Evolutionary conservation across 2,329 filamentous ascomycete genomes (phyloP).

Genomic region (Hyphodiscus sp.): DNA sequence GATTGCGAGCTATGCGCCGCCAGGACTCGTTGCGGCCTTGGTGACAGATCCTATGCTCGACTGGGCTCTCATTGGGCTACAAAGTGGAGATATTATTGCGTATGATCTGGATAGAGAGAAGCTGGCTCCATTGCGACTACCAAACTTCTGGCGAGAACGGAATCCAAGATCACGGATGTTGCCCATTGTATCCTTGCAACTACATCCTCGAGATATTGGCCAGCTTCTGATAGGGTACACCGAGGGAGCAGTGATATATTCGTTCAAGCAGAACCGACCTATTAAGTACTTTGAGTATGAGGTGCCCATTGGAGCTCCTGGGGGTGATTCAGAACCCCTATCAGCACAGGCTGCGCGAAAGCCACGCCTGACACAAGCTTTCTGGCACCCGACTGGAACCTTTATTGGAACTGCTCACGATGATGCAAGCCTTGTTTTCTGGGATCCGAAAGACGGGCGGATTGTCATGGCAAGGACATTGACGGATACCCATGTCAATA

Average conservation of each 20-base stretch:
- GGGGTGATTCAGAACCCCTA: slow-evolving; percentile 57
- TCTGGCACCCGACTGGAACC: slow-evolving; percentile 82
- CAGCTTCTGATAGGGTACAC: slow-evolving; percentile 87
- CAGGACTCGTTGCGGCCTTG: slow-evolving; percentile 67
- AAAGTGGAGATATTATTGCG: slow-evolving; percentile 79
- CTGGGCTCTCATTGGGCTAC: slow-evolving; percentile 81
- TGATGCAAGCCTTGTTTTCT: slow-evolving; percentile 86
- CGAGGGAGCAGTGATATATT: slow-evolving; percentile 82
- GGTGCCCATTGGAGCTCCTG: slow-evolving; percentile 73
- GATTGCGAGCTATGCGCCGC: slow-evolving; percentile 65
- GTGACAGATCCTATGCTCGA: slow-evolving; percentile 86
- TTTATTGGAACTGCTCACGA: slow-evolving; percentile 29
- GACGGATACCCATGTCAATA: slow-evolving; percentile 65
- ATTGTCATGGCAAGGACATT: slow-evolving; percentile 79
- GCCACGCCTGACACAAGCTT: slow-evolving; percentile 72
- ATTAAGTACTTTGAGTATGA: slow-evolving; percentile 78
- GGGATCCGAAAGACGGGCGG: slow-evolving; percentile 86
- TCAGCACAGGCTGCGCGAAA: slow-evolving; percentile 56
- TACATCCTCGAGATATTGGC: slow-evolving; percentile 90
- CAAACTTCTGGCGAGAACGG: slow-evolving; percentile 76
- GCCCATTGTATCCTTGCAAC: slow-evolving; percentile 67
- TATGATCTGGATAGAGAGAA: slow-evolving; percentile 84
- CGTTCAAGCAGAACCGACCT: slow-evolving; percentile 84
- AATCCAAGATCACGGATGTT: slow-evolving; percentile 60
- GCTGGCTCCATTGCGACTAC: slow-evolving; percentile 71